phyloP scores from a whole-genome alignment of 495 filamentous ascomycete species.

The Lepidopterella palustris region DNA sequence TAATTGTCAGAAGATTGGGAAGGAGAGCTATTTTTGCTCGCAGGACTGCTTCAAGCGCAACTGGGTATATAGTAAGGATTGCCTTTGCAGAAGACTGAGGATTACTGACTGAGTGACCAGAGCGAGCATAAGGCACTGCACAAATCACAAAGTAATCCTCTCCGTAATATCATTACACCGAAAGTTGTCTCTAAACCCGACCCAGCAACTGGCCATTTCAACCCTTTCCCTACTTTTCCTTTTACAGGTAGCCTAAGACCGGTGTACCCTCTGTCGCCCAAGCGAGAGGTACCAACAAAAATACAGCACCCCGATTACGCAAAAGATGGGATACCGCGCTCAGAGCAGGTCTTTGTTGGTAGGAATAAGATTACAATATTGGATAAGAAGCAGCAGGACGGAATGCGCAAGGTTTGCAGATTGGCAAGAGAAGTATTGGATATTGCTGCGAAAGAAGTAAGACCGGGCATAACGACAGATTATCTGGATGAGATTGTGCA shows the following conservation, averaged over 20 bases:
- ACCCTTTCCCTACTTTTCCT: slow-evolving; percentile 81
- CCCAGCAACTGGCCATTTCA: slow-evolving; percentile 80
- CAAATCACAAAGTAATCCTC: slow-evolving; percentile 73
- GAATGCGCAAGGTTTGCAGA: slow-evolving; percentile 89
- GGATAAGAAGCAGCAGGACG: slow-evolving; percentile 69
- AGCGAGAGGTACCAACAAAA: slow-evolving; percentile 64
- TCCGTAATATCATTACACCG: slow-evolving; percentile 60
- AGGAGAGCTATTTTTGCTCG: slow-evolving; percentile 92
- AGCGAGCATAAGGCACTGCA: slow-evolving; percentile 79
- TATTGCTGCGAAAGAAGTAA: slow-evolving; percentile 71
- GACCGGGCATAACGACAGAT: slow-evolving; percentile 90
- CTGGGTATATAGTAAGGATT: slow-evolving; percentile 63
- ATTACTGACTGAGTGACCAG: slow-evolving; percentile 42
- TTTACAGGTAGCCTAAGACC: slow-evolving; percentile 79
- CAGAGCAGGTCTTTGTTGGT: slow-evolving; percentile 63
- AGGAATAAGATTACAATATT: slow-evolving; percentile 76
- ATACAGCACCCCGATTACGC: slow-evolving; percentile 85
- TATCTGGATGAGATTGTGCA: slow-evolving; percentile 95
- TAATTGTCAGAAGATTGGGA: slow-evolving; percentile 82
- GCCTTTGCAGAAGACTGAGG: neutral
- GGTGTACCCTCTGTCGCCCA: slow-evolving; percentile 79
- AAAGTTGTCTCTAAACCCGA: slow-evolving; percentile 79
- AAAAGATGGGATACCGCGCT: slow-evolving; percentile 71
- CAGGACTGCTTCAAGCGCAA: slow-evolving; percentile 98
- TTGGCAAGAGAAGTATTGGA: slow-evolving; percentile 89